These are phyloP conservation scores for Didymella exigua DNA, from an alignment of 2,329 filamentous ascomycete genomes.

Conservation along the genomic window DNA sequence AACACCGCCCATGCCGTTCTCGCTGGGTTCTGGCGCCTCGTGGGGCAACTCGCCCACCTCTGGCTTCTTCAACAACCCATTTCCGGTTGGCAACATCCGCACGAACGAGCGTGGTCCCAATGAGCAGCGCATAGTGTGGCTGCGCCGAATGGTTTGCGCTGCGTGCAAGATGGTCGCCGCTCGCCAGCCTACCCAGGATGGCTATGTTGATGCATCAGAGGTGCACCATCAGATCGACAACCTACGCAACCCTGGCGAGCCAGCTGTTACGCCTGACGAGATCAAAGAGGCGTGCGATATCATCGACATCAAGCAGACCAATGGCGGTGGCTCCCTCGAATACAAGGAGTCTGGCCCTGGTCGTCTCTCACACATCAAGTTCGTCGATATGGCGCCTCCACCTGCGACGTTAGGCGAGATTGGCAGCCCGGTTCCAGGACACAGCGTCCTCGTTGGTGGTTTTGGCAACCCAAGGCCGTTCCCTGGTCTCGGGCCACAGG, in stretches of 20 bases:
- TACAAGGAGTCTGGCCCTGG: constrained; percentile 61
- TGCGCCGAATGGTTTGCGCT: constrained; percentile 68
- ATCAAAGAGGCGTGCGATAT: constrained; percentile 87
- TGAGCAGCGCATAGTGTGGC: constrained; percentile 40
- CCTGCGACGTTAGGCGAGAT: constrained; percentile 52
- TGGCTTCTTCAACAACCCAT: constrained; percentile 42
- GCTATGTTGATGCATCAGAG: constrained; percentile 71
- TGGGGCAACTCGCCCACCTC: constrained; percentile 51
- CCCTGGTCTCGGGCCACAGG: constrained; percentile 40
- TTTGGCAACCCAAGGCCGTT: constrained; percentile 39
- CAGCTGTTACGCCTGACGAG: constrained; percentile 66
- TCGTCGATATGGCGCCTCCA: constrained; percentile 43
- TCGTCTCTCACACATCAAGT: constrained; percentile 51
- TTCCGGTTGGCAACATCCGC: constrained; percentile 34
- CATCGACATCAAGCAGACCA: constrained; percentile 75
- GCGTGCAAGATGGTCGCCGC: constrained; percentile 71
- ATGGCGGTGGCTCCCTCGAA: constrained; percentile 89
- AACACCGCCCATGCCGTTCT: constrained; percentile 50
- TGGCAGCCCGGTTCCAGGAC: constrained; percentile 53
- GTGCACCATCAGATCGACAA: constrained; percentile 69
- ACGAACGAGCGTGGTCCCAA: constrained; percentile 34
- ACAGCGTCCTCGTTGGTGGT: constrained; percentile 48
- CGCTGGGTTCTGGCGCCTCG: constrained; percentile 41
- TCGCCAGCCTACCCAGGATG: constrained; percentile 56
- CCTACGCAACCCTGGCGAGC: constrained; percentile 64